Base-by-base conservation (phyloP, 768 basidiomycete species). In the Termitomyces sp. region DNA sequence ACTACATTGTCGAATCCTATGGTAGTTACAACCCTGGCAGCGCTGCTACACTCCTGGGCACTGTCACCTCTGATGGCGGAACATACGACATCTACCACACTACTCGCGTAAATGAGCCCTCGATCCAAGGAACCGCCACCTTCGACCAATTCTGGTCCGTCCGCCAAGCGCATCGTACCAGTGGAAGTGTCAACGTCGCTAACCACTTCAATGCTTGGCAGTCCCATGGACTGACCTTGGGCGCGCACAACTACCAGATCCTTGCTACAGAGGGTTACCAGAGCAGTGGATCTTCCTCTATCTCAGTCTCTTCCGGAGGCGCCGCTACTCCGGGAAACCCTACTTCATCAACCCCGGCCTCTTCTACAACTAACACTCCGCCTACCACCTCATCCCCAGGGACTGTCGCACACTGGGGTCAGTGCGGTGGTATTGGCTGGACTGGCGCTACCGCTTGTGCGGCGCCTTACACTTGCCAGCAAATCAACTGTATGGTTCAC, bases 81-180 rank as follows among this genome's bases (percentile, higher is more conserved):
- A 71, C 72, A 51, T 82, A 82, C 73, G 67, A 78, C 64, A 77
- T 82, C 64, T 75, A 74, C 71, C 52, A 68, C 61, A 75, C 71
- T 61, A 61, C 65, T 51, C 77, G 77, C 55, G 67, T 70, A 51
- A 78, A 81, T 65, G 67, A 70, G 56, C 77, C 79, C 3, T 80
- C 80, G 6, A 80, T 80, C 66, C 48, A 67, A 9, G 80, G 79
- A 40, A 79, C 78, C 20, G 61, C 63, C 58, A 81, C 79, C 18
- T 81, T 82, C 72, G 66, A 75, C 63, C 80, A 81, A 63, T 81
- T 70, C 72, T 81, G 78, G 78, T 77, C 76, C 53, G 73, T 82
- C 57, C 77, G 81, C 59, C 71, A 71, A 52, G 63, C 69, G 36
- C 70, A 78, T 54, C 73, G 72, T 52, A 69, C 71, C 58, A 68